Evolutionary conservation across 140 eudicot genomes (phyloP).

Genomic region (Stevia rebaudiana): DNA sequence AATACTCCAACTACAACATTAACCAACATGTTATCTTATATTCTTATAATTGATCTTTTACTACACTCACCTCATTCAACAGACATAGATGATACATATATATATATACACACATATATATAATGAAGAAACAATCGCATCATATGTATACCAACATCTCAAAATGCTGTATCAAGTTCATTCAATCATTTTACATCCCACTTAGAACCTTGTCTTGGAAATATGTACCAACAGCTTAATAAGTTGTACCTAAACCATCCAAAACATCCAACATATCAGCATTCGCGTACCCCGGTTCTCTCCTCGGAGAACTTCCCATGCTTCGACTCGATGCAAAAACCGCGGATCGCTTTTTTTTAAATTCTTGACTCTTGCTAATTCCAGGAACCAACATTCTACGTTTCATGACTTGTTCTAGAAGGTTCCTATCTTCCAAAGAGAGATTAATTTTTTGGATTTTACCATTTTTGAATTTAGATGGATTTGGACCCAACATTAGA

Average conservation of each 20-base stretch:
- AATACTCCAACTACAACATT: slow-evolving; percentile 9
- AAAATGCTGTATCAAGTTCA: slow-evolving; percentile 35
- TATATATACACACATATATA: slow-evolving; percentile 4
- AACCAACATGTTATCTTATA: slow-evolving; percentile 17
- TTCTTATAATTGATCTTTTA: slow-evolving; percentile 18
- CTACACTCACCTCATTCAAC: slow-evolving; percentile 20
- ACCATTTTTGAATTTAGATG: slow-evolving; percentile 15
- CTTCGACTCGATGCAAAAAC: slow-evolving; percentile 60
- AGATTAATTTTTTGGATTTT: slow-evolving; percentile 33
- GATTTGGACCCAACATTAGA: background rate
- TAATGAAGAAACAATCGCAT: background rate
- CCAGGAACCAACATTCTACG: slow-evolving; percentile 50
- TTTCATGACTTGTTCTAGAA: slow-evolving; percentile 60
- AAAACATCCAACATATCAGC: slow-evolving; percentile 52
- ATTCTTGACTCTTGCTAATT: slow-evolving; percentile 88
- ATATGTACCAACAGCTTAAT: slow-evolving; percentile 30
- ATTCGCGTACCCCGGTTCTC: slow-evolving; percentile 27
- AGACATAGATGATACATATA: background rate
- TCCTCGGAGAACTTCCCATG: slow-evolving; percentile 66
- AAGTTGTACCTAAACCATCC: slow-evolving; percentile 59
- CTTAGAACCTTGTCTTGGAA: background rate
- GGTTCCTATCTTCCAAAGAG: slow-evolving; percentile 55
- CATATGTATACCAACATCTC: slow-evolving; percentile 18
- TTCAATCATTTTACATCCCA: slow-evolving; percentile 28
- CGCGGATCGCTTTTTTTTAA: slow-evolving; percentile 27